Base-by-base conservation (phyloP, 2,329 filamentous ascomycete genomes). In the Triangularia setosa region DNA sequence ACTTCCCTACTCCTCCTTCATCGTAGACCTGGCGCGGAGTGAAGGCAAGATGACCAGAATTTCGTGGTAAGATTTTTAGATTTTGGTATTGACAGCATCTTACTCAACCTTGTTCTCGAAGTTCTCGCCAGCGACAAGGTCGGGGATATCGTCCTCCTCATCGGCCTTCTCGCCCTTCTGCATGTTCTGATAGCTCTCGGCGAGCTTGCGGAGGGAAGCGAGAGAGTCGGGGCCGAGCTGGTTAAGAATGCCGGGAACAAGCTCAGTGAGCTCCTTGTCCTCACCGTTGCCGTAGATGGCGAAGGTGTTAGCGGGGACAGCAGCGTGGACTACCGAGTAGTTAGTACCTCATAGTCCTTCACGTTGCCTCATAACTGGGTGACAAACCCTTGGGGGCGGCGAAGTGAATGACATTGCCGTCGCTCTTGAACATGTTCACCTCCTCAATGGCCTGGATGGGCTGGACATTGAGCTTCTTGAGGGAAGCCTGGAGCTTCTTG, bases 361-460 rank as follows among this genome's bases (percentile, higher is more conserved):
- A 16, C 44, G 30, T 53, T 30, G 25, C 14, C 21, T 33, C 9
- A 44, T 16, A 58, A 55, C 23, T 33, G 24, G 27, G 62, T 64
- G 25, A 84, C 87, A 77, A 83, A 98, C 95, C 95, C 87, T 97
- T 97, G 74, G 95, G 95, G 76, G 92, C 92, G 75, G 92, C 90
- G 80, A 99, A 99, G 88, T 99, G 95, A 77, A 99, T 98, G 80
- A 99, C 95, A 81, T 99, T 99, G 81, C 95, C 95, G 79, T 99
- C 95, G 79, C 91, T 90, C 91, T 99, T 99, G 90, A 99, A 99
- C 95, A 99, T 99, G 90, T 99, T 99, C 80, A 99, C 95, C 86
- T 99, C 95, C 89, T 99, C 95, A 75, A 99, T 99, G 72, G 91
- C 92, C 85, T 96, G 93, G 82, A 99, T 98, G 76, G 95, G 95